Evolutionary conservation across 257 asterid species (phyloP).

Genomic region (Rhazya stricta): DNA sequence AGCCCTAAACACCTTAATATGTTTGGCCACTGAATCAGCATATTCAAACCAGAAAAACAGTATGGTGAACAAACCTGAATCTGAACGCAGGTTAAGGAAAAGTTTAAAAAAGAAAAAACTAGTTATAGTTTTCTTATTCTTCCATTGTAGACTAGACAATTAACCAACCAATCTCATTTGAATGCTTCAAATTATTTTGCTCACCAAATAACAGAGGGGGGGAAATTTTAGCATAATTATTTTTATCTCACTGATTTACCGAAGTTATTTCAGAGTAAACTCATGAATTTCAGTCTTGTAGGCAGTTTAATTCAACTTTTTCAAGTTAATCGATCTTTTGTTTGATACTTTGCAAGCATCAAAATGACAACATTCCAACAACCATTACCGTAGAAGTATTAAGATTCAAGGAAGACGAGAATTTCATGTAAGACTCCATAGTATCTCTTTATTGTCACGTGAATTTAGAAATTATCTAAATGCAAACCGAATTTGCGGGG

Average conservation of each 20-base stretch:
- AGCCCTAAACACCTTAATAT: not conserved
- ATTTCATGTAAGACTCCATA: not conserved
- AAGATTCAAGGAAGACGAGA: not conserved
- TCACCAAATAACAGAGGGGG: not conserved
- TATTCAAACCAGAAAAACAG: not conserved
- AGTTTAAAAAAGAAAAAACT: not conserved
- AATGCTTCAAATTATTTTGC: not conserved
- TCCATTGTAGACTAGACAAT: not conserved
- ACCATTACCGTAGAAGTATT: not conserved
- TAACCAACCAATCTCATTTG: not conserved
- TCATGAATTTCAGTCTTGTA: not conserved
- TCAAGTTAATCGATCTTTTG: not conserved
- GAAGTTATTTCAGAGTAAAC: no score
- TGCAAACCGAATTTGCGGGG: conserved; percentile 12
- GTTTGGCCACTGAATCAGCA: not conserved
- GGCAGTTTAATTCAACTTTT: not conserved
- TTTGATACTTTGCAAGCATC: not conserved
- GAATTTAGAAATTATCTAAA: conserved; percentile 12
- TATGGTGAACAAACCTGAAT: not conserved
- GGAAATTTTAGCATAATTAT: not conserved
- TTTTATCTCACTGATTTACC: not conserved
- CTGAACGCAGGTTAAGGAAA: not conserved
- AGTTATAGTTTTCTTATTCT: not conserved
- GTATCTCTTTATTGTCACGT: not conserved
- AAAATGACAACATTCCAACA: not conserved